Base-by-base conservation (phyloP, 2,329 filamentous ascomycete genomes). In the Penicillium expansum region DNA sequence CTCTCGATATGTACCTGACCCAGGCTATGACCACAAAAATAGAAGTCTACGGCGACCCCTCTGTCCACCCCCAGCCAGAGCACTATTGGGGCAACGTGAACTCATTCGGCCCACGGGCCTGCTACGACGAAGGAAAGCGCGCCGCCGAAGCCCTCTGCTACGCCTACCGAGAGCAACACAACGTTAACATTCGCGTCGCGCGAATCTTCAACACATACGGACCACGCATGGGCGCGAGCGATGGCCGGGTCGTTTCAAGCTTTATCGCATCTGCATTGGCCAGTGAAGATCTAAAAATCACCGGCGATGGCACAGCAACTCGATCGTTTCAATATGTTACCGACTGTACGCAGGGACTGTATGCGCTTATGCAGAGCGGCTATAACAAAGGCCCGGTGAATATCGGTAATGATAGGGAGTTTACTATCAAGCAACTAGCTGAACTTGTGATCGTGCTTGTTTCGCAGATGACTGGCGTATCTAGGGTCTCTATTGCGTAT, bases 121-220 rank as follows among this genome's bases (percentile, higher is more conserved):
- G 76, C 59, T 78, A 77, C 38, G 76, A 78, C 47, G 76, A 78
- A 60, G 75, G 75, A 2, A 77, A 78, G 52, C 65, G 75, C 16
- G 71, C 72, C 2, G 68, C 71, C 9, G 76, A 78, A 58, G 67
- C 75, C 5, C 67, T 77, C 0, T 69, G 66, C 11, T 77, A 75
- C 51, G 59, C 62, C 30, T 71, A 70, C 52, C 61, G 61, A 29
- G 59, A 67, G 42, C 63, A 70, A 44, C 62, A 67, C 48, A 51
- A 45, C 18, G 65, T 70, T 5, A 62, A 71, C 44, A 61, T 71
- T 44, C 63, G 69, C 16, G 67, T 72, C 48, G 68, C 69, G 22
- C 69, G 70, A 4, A 71, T 72, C n/a, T 72, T 72, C 61, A 72
- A 72, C 52, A 70, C 69, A 11, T 72, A 70, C 44, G 69, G 70